These are phyloP conservation scores for Pleurozium schreberi DNA, from an alignment of 225 moss, liverwort and hornwort genomes.

Conservation along the genomic window DNA sequence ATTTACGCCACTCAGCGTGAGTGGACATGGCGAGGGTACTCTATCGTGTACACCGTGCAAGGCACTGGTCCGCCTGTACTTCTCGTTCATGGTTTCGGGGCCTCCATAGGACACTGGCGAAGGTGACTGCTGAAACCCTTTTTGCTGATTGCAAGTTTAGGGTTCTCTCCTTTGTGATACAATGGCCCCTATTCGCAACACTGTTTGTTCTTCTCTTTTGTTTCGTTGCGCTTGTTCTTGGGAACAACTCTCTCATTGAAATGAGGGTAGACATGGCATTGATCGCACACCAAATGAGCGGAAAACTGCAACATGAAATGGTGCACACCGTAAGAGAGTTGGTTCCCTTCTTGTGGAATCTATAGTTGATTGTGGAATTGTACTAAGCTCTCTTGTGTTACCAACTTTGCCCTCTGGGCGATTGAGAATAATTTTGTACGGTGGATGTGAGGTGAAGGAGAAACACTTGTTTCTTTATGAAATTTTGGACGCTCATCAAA, in stretches of 20 bases:
- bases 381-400: neutral
- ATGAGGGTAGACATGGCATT: neutral
- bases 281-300: neutral
- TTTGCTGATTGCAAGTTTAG: neutral
- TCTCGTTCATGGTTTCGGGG: conserved; percentile 86
- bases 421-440: neutral
- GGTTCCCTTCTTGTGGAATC: neutral
- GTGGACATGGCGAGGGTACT: conserved; percentile 67
- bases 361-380: neutral
- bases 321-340: neutral
- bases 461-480: neutral
- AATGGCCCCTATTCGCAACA: neutral
- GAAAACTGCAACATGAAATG: neutral
- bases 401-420: neutral
- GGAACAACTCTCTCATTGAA: neutral
- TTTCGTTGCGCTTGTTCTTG: neutral
- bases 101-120: conserved; percentile 93
- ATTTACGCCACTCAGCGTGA: conserved; percentile 62
- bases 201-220: neutral
- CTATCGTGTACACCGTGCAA: conserved; percentile 70
- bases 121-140: conserved; percentile 6
- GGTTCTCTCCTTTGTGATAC: neutral
- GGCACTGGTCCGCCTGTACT: conserved; percentile 72
- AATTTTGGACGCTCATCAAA: neutral
- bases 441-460: neutral